Percentiles rank a stretch among this genome's conserved stretches.
These are phyloP conservation scores for Malbranchea zuffiana DNA, from an alignment of 2,329 filamentous ascomycete species.

Conservation along the genomic window DNA sequence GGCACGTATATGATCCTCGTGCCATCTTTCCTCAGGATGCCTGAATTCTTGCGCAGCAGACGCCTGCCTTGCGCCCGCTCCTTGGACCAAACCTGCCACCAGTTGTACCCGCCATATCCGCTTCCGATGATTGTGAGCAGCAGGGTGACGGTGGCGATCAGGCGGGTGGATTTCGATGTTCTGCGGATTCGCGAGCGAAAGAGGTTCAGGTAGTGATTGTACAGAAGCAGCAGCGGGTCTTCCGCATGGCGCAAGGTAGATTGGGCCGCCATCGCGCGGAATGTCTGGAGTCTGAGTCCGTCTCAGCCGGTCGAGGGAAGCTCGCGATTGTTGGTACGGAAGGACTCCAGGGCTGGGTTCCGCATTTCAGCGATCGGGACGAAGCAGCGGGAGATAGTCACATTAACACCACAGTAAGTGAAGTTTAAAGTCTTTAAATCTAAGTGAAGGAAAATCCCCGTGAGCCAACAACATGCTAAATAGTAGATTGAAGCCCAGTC, in stretches of 20 bases:
- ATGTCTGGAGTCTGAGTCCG: not conserved
- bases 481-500: too few species aligned
- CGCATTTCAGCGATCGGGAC: too few species aligned
- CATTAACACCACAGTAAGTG: too few species aligned
- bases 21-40: slow-evolving; percentile 85
- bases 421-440: too few species aligned
- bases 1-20: slow-evolving; percentile 91
- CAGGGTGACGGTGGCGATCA: slow-evolving; percentile 66
- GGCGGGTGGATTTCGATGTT: slow-evolving; percentile 59
- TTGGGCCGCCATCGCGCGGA: slow-evolving; percentile 62
- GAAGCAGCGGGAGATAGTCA: too few species aligned
- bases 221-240: slow-evolving; percentile 55
- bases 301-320: too few species aligned
- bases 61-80: slow-evolving; percentile 75
- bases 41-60: slow-evolving; percentile 82
- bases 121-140: slow-evolving; percentile 66
- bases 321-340: too few species aligned
- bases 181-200: slow-evolving; percentile 44
- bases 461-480: too few species aligned
- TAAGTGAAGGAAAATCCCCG: too few species aligned
- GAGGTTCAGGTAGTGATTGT: slow-evolving; percentile 40
- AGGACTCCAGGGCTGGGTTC: too few species aligned
- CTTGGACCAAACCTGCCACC: slow-evolving; percentile 60
- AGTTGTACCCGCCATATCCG: slow-evolving; percentile 66
- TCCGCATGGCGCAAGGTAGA: slow-evolving; percentile 62